Percentiles rank a stretch among this genome's conserved stretches.
These are phyloP conservation scores for Calonectria henricotiae DNA, from an alignment of 2,329 filamentous ascomycete genomes.

Conservation along the genomic window DNA sequence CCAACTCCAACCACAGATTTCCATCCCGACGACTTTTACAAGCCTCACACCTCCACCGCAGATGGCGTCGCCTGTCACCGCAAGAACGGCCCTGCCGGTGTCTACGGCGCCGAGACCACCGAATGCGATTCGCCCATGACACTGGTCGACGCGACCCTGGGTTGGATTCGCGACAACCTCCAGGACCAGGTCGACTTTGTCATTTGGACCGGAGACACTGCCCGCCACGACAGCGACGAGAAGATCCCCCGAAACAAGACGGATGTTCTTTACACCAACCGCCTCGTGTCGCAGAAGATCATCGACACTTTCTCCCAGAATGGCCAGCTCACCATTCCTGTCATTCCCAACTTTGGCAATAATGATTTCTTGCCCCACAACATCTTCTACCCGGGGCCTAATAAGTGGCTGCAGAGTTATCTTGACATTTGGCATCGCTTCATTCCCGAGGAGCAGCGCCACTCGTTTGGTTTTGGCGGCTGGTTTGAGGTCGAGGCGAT, in stretches of 20 bases:
- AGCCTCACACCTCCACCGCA: slow-evolving; percentile 80
- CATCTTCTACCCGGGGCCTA: slow-evolving; percentile 88
- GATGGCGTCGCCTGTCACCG: slow-evolving; percentile 84
- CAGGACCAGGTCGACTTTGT: slow-evolving; percentile 89
- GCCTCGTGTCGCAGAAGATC: slow-evolving; percentile 83
- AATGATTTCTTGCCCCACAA: slow-evolving; percentile 99
- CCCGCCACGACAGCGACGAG: slow-evolving; percentile 91
- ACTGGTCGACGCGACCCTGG: slow-evolving; percentile 89
- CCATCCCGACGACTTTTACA: slow-evolving; percentile 92
- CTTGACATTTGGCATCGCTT: slow-evolving; percentile 86
- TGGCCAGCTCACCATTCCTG: slow-evolving; percentile 78
- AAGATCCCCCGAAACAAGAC: slow-evolving; percentile 80
- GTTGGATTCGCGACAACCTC: slow-evolving; percentile 87
- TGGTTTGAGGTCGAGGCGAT: slow-evolving; percentile 97
- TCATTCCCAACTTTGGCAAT: slow-evolving; percentile 94
- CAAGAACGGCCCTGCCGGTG: slow-evolving; percentile 82
- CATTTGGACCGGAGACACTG: slow-evolving; percentile 93
- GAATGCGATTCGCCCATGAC: slow-evolving; percentile 89
- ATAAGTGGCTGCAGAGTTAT: slow-evolving; percentile 86
- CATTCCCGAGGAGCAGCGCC: slow-evolving; percentile 92
- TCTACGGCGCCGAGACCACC: slow-evolving; percentile 87
- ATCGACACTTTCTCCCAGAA: slow-evolving; percentile 79
- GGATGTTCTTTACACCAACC: slow-evolving; percentile 86
- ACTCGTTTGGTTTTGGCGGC: slow-evolving; percentile 91
- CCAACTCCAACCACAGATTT: slow-evolving; percentile 74